Evolutionary conservation across 2,329 filamentous ascomycete genomes (phyloP).

Genomic region (Orbilia brochopaga): DNA sequence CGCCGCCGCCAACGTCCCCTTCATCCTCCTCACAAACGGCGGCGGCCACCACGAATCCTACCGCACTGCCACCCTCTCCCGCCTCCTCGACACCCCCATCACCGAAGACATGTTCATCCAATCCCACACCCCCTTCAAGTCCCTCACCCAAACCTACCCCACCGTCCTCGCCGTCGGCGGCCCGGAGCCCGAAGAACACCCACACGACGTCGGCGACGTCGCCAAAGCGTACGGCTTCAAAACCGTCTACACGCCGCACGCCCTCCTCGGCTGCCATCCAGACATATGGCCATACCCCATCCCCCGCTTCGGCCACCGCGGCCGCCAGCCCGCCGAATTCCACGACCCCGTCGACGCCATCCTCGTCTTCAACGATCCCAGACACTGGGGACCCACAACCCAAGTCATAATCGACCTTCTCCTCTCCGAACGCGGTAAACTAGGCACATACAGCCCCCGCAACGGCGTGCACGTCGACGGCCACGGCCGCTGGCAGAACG

Average conservation of each 20-base stretch:
- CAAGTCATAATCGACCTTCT: conserved; percentile 84
- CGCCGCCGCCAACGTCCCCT: conserved; percentile 77
- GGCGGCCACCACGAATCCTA: conserved; percentile 82
- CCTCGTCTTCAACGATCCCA: conserved; percentile 92
- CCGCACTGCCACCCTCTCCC: conserved; percentile 72
- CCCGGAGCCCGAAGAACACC: conserved; percentile 59
- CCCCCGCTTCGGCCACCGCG: conserved; percentile 24
- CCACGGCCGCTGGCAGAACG: conserved; percentile 73
- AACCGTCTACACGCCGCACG: conserved; percentile 38
- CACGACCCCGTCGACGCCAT: conserved; percentile 73
- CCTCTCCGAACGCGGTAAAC: conserved; percentile 75
- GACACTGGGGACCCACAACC: conserved; percentile 91
- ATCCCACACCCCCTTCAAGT: conserved; percentile 86
- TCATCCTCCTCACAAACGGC: conserved; percentile 94
- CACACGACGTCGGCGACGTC: no score
- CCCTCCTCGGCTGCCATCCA: conserved; percentile 36
- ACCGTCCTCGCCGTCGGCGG: conserved; percentile 78
- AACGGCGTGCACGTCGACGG: conserved; percentile 64
- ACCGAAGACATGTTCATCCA: conserved; percentile 77
- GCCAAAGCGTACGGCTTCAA: conserved; percentile 29
- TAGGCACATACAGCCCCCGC: conserved; percentile 77
- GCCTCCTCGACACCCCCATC: conserved; percentile 69
- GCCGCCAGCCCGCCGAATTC: neutral
- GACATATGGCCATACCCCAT: conserved; percentile 46
- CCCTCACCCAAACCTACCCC: conserved; percentile 66